Evolutionary conservation across 805 yeast species (phyloP).

Genomic region (Saccharomycopsis sp.): DNA sequence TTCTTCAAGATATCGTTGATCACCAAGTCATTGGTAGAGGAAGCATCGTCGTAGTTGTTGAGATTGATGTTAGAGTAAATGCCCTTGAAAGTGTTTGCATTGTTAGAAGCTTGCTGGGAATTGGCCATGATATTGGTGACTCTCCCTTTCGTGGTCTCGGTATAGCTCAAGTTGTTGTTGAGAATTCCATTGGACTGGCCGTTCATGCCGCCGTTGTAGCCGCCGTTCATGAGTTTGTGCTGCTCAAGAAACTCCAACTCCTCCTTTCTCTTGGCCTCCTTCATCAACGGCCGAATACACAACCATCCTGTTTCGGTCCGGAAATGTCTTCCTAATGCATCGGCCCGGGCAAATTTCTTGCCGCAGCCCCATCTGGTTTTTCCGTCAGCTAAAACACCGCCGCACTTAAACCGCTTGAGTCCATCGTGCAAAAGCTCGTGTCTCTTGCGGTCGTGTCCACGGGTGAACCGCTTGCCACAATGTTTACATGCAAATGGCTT

Average conservation of each 20-base stretch:
- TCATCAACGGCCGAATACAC: constrained; percentile 60
- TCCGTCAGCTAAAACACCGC: constrained; percentile 53
- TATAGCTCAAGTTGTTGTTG: not conserved
- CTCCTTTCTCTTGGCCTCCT: constrained; percentile 34
- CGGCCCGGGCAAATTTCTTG: constrained; percentile 66
- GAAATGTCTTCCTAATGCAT: constrained; percentile 71
- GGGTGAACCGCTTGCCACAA: constrained; percentile 65
- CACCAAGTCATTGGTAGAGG: constrained; percentile 7
- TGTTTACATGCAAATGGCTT: constrained; percentile 61
- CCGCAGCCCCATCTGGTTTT: constrained; percentile 69
- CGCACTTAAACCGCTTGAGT: constrained; percentile 60
- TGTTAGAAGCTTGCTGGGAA: too few species aligned
- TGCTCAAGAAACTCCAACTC: constrained; percentile 1
- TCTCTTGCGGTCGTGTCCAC: constrained; percentile 70
- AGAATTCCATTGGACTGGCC: not conserved
- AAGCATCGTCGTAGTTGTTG: constrained; percentile 7
- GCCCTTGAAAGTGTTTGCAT: not conserved
- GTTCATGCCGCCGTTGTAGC: not conserved
- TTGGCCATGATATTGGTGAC: not conserved
- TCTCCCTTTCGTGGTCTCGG: constrained; percentile 1
- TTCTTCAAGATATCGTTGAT: constrained; percentile 14
- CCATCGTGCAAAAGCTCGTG: constrained; percentile 75
- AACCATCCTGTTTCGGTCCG: constrained; percentile 68
- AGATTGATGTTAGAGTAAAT: constrained; percentile 4
- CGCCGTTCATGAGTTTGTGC: not conserved